A percentile compares a stretch with the other conserved stretches of the same genome.
phyloP scores from a whole-genome alignment of 164 flowering plant species.

The Platanus orientalis region DNA sequence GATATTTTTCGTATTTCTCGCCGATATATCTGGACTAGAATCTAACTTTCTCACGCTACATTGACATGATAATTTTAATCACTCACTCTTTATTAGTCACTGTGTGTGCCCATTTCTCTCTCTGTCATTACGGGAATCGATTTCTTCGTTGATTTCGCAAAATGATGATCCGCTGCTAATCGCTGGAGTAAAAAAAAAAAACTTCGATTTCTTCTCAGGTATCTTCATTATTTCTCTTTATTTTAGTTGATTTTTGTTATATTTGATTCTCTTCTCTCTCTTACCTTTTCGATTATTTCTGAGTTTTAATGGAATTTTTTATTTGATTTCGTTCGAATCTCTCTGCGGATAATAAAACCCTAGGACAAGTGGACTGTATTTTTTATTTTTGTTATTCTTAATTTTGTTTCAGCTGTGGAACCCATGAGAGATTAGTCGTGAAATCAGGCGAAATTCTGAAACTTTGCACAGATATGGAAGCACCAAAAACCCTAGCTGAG shows the following conservation, averaged over 20 bases:
- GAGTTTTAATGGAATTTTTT: neutral
- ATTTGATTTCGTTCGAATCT: neutral
- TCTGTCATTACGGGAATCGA: neutral
- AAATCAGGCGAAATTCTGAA: neutral
- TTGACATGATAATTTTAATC: no score
- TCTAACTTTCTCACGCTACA: no score
- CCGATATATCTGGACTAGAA: no score
- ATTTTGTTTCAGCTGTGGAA: constrained; percentile 8
- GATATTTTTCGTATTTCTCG: no score
- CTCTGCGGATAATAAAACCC: neutral
- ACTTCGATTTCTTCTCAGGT: neutral
- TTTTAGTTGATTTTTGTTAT: neutral
- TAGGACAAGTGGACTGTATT: neutral
- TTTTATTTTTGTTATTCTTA: neutral
- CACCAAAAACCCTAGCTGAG: constrained; percentile 11
- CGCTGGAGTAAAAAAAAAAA: neutral
- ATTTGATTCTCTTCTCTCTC: neutral
- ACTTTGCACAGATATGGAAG: constrained; percentile 18
- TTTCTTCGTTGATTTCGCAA: neutral
- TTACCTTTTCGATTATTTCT: neutral
- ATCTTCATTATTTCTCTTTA: neutral
- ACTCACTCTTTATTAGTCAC: no score
- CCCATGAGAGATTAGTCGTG: neutral
- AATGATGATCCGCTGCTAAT: neutral
- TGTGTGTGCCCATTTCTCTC: no score